phyloP scores from a whole-genome alignment of 2,329 filamentous ascomycete species.

The Colletotrichum coccodes region DNA sequence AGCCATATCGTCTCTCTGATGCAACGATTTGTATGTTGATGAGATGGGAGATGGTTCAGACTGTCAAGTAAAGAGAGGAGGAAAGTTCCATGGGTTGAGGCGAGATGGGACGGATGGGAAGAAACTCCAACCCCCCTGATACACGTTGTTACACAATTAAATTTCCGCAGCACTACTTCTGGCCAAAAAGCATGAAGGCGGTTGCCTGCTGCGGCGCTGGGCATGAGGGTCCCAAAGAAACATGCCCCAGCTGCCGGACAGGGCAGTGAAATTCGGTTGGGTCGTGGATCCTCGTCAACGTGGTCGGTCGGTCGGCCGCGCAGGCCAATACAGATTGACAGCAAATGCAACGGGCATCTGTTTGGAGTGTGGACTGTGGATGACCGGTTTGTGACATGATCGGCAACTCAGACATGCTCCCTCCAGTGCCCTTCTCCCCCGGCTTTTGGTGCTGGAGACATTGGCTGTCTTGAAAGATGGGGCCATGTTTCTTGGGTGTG shows the following conservation, averaged over 20 bases:
- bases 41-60: neutral
- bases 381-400: neutral
- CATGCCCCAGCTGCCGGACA: neutral
- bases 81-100: slow-evolving; percentile 26
- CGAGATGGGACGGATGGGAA: slow-evolving; percentile 8
- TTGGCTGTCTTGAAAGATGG: neutral
- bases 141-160: neutral
- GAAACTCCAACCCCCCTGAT: slow-evolving; percentile 11
- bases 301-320: neutral
- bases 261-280: neutral
- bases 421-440: neutral
- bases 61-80: slow-evolving; percentile 16
- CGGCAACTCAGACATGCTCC: neutral
- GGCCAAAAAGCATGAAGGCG: neutral
- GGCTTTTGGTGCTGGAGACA: neutral
- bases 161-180: neutral
- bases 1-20: slow-evolving; percentile 9
- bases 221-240: neutral
- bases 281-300: neutral
- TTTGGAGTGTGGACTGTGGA: neutral
- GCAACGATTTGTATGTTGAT: neutral
- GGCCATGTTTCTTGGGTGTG: neutral
- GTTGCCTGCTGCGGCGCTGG: neutral
- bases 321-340: neutral
- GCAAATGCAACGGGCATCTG: neutral